A percentile compares a stretch with the other conserved stretches of the same genome.
phyloP scores from a whole-genome alignment of 2,329 filamentous ascomycete genomes.

The Microthyrium microscopicum region DNA sequence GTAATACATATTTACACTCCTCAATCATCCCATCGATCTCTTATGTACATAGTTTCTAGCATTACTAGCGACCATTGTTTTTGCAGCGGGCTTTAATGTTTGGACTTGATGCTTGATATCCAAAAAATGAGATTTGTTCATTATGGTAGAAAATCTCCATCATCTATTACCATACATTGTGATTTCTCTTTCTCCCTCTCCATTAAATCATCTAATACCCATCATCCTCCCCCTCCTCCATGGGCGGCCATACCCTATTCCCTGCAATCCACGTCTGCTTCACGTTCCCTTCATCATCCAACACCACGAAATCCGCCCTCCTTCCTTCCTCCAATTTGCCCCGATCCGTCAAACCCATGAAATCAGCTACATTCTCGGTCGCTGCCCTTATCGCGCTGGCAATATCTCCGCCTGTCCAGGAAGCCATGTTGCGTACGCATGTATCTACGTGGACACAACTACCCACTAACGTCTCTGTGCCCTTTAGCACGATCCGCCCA shows the following conservation, averaged over 20 bases:
- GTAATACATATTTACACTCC: too few relatives aligned
- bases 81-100: too few relatives aligned
- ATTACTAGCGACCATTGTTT: too few relatives aligned
- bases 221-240: slow-evolving; percentile 3
- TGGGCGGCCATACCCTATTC: slow-evolving; percentile 28
- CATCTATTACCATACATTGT: too few relatives aligned
- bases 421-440: slow-evolving; percentile 31
- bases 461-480: slow-evolving; percentile 38
- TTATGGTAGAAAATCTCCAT: too few relatives aligned
- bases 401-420: slow-evolving; percentile 29
- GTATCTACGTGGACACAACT: slow-evolving; percentile 35
- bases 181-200: too few relatives aligned
- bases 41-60: too few relatives aligned
- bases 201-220: too few relatives aligned
- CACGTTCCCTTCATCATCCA: slow-evolving; percentile 29
- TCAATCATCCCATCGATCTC: too few relatives aligned
- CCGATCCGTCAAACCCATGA: slow-evolving; percentile 31
- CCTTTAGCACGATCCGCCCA: slow-evolving; percentile 32
- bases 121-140: too few relatives aligned
- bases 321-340: slow-evolving; percentile 26
- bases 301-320: slow-evolving; percentile 32
- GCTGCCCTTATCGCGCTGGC: slow-evolving; percentile 32
- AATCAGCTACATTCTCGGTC: slow-evolving; percentile 31
- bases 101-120: too few relatives aligned
- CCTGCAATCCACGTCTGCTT: slow-evolving; percentile 36